Percentiles rank a stretch among this genome's conserved stretches.
phyloP scores from a whole-genome alignment of 306 rosid genomes.

The Adenanthera pavonina region DNA sequence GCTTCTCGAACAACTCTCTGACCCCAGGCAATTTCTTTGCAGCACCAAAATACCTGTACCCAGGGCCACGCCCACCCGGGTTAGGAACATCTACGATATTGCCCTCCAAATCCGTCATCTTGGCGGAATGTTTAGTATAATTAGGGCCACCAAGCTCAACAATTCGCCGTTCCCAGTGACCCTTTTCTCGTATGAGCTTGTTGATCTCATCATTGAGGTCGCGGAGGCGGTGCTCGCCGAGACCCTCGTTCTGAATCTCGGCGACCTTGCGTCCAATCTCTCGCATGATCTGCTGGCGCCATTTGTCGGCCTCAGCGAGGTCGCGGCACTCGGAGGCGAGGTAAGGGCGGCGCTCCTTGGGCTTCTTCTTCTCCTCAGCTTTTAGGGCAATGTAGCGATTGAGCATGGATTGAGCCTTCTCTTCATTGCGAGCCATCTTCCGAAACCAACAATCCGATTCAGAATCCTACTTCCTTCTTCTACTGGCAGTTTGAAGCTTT shows the following conservation, averaged over 20 bases:
- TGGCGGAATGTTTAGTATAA: constrained; percentile 65
- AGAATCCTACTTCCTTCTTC: constrained; percentile 1
- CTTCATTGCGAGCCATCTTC: constrained; percentile 77
- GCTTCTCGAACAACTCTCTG: constrained; percentile 84
- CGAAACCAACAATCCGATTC: background rate
- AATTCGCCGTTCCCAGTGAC: constrained; percentile 90
- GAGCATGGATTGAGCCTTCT: constrained; percentile 60
- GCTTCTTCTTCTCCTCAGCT: constrained; percentile 96
- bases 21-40: constrained; percentile 92
- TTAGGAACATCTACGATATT: constrained; percentile 94
- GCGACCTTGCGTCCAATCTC: constrained; percentile 97
- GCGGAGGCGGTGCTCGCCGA: constrained; percentile 96
- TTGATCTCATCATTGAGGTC: constrained; percentile 97
- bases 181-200: constrained; percentile 79
- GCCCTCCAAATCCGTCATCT: constrained; percentile 94
- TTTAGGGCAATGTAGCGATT: constrained; percentile 82
- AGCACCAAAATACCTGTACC: constrained; percentile 89
- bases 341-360: constrained; percentile 71
- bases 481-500: background rate
- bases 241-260: constrained; percentile 96
- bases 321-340: constrained; percentile 95
- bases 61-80: constrained; percentile 93
- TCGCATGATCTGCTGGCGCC: constrained; percentile 94
- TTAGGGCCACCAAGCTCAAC: constrained; percentile 89
- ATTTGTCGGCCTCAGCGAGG: constrained; percentile 87